phyloP scores from a whole-genome alignment of 176 grass and related monocot genomes.

The Zea luxurians region DNA sequence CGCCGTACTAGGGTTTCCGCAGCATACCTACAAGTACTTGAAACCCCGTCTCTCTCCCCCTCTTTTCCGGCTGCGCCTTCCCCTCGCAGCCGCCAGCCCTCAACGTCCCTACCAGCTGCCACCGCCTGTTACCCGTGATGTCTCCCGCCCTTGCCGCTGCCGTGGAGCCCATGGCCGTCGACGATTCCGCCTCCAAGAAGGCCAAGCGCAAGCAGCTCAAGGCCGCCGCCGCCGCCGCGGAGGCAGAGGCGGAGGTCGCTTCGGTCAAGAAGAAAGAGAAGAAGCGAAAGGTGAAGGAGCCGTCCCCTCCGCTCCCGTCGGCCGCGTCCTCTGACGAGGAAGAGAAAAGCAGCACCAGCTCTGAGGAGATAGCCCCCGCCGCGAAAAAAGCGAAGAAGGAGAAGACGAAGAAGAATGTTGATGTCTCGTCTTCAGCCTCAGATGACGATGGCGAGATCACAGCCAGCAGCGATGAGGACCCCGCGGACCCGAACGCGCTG shows the following conservation, averaged over 20 bases:
- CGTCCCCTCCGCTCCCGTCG: conserved; percentile 1
- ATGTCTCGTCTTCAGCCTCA: conserved; percentile 1
- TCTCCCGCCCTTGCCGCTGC: conserved; percentile 41
- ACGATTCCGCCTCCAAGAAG: conserved; percentile 66
- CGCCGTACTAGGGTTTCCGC: conserved; percentile 50
- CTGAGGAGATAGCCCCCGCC: conserved; percentile 37
- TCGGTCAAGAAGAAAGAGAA: conserved; percentile 51
- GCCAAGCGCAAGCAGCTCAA: conserved; percentile 70
- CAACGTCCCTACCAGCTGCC: neutral
- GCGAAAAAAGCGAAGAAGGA: conserved; percentile 58
- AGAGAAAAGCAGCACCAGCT: conserved; percentile 54
- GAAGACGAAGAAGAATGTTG: conserved; percentile 3
- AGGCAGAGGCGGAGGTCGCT: neutral
- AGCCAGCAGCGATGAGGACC: conserved; percentile 58
- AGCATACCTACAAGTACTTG: conserved; percentile 37
- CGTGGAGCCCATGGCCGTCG: conserved; percentile 49
- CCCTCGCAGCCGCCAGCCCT: conserved; percentile 38
- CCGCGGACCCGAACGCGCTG: conserved; percentile 67
- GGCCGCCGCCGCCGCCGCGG: conserved; percentile 32
- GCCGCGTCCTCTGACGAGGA: conserved; percentile 28
- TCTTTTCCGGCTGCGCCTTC: conserved; percentile 35
- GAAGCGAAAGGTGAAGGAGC: conserved; percentile 61
- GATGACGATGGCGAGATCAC: conserved; percentile 67
- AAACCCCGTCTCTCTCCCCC: conserved; percentile 3
- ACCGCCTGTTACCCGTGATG: conserved; percentile 39